phyloP scores from a whole-genome alignment of 2,329 filamentous ascomycete genomes.

The Aciculosporium take region DNA sequence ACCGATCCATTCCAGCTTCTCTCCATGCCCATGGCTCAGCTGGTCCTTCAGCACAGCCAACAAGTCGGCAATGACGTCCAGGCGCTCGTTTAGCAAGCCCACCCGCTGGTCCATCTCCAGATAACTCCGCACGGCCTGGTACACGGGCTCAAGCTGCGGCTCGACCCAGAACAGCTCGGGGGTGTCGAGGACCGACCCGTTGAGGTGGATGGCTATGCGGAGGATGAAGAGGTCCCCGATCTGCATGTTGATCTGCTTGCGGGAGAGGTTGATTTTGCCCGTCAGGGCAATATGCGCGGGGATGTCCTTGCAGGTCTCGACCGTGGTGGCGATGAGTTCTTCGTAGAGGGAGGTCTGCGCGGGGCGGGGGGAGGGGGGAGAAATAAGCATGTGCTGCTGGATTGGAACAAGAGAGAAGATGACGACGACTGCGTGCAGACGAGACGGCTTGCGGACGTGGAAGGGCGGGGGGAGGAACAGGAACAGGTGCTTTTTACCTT shows the following conservation, averaged over 20 bases:
- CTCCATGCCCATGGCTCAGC: conserved; percentile 80
- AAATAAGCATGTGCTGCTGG: conserved; percentile 9
- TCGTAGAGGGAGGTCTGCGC: conserved; percentile 80
- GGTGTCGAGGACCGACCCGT: conserved; percentile 90
- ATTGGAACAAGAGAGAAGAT: neutral
- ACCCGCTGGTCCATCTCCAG: conserved; percentile 97
- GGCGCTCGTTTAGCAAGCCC: conserved; percentile 69
- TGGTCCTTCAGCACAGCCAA: conserved; percentile 91
- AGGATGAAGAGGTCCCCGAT: conserved; percentile 97
- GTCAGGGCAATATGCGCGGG: conserved; percentile 85
- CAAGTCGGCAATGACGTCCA: conserved; percentile 80
- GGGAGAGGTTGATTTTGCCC: conserved; percentile 77
- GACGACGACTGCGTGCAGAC: too few species aligned
- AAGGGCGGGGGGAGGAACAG: too few species aligned
- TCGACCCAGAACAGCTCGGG: conserved; percentile 98
- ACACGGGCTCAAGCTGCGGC: conserved; percentile 89
- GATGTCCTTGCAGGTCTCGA: conserved; percentile 84
- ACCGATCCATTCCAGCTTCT: conserved; percentile 85
- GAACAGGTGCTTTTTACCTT: conserved; percentile 50
- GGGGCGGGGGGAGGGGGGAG: neutral
- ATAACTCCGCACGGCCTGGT: conserved; percentile 88
- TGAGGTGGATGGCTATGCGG: conserved; percentile 93
- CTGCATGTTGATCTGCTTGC: conserved; percentile 96
- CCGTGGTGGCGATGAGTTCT: conserved; percentile 84
- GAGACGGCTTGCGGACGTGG: too few species aligned